phyloP scores from a whole-genome alignment of 2,329 filamentous ascomycete genomes.

The Aspergillus spinulosporus region DNA sequence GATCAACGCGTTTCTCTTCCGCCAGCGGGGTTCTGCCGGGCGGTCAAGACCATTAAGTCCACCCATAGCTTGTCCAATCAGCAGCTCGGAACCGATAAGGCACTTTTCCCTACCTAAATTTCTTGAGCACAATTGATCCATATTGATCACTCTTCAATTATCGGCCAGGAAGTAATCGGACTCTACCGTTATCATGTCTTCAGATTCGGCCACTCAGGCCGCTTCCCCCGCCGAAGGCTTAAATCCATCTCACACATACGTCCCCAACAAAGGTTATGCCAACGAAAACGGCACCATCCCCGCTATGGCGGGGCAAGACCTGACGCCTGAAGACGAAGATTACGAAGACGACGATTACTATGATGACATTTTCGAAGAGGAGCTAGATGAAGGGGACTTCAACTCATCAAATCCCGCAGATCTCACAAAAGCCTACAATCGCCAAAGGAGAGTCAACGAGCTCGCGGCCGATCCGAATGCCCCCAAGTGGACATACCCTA shows the following conservation, averaged over 20 bases:
- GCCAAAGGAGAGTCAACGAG: slow-evolving; percentile 69
- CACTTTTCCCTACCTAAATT: slow-evolving; percentile 22
- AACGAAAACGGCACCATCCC: slow-evolving; percentile 38
- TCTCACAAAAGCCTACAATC: slow-evolving; percentile 84
- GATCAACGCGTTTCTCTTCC: slow-evolving; percentile 22
- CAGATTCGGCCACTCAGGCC: slow-evolving; percentile 21
- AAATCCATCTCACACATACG: slow-evolving; percentile 49
- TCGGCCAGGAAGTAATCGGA: slow-evolving; percentile 21
- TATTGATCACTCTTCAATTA: not conserved
- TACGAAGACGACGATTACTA: slow-evolving; percentile 62
- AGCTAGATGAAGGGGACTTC: slow-evolving; percentile 57
- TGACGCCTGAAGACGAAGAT: slow-evolving; percentile 42
- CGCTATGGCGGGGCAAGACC: slow-evolving; percentile 34
- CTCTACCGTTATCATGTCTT: slow-evolving; percentile 27
- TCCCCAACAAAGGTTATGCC: slow-evolving; percentile 52
- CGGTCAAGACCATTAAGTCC: slow-evolving; percentile 29
- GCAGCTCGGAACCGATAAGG: slow-evolving; percentile 21
- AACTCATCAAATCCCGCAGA: slow-evolving; percentile 62
- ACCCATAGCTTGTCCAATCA: slow-evolving; percentile 18
- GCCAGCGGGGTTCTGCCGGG: slow-evolving; percentile 42
- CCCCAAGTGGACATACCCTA: slow-evolving; percentile 61
- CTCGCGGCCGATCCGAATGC: slow-evolving; percentile 47
- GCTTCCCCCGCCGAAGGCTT: slow-evolving; percentile 46
- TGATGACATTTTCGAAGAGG: slow-evolving; percentile 60
- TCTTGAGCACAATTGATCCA: slow-evolving; percentile 9